phyloP scores from a whole-genome alignment of 2,329 filamentous ascomycete genomes.

The Paecilomyces sp. region DNA sequence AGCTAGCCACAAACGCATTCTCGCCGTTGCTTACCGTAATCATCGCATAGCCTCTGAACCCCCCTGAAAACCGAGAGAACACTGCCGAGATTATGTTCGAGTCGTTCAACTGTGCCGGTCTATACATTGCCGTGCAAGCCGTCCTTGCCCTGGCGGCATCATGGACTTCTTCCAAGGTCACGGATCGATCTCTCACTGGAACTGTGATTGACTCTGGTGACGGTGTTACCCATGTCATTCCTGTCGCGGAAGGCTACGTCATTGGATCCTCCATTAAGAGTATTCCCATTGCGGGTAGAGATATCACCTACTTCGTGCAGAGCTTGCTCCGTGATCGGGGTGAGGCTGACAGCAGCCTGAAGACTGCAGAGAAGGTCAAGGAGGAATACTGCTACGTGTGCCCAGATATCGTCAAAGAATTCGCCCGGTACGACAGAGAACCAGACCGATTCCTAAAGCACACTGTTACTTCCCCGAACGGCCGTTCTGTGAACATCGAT shows the following conservation, averaged over 20 bases:
- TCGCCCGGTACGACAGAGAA: constrained; percentile 87
- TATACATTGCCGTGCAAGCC: constrained; percentile 97
- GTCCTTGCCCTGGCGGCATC: constrained; percentile 93
- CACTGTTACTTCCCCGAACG: constrained; percentile 76
- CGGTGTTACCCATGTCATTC: constrained; percentile 97
- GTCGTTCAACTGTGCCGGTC: constrained; percentile 97
- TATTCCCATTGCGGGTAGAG: constrained; percentile 93
- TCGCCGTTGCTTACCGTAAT: constrained; percentile 1
- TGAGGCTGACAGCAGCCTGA: constrained; percentile 91
- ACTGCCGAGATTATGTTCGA: constrained; percentile 99
- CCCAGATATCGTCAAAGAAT: constrained; percentile 98
- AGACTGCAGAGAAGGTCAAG: constrained; percentile 97
- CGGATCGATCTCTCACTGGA: constrained; percentile 89
- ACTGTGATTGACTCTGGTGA: constrained; percentile 98
- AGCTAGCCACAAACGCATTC: neutral
- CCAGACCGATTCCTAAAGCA: constrained; percentile 87
- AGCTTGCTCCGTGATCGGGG: constrained; percentile 90
- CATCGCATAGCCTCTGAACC: constrained; percentile 72
- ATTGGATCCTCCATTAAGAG: constrained; percentile 99
- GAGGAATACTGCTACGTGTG: constrained; percentile 98
- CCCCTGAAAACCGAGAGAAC: constrained; percentile 97
- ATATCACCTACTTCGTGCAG: constrained; percentile 98
- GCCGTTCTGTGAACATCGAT: constrained; percentile 76
- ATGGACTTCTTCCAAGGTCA: constrained; percentile 97
- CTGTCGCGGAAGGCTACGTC: constrained; percentile 96